Conservation (phyloP, 495 filamentous ascomycete species). For the Hyaloscypha bicolor region DNA sequence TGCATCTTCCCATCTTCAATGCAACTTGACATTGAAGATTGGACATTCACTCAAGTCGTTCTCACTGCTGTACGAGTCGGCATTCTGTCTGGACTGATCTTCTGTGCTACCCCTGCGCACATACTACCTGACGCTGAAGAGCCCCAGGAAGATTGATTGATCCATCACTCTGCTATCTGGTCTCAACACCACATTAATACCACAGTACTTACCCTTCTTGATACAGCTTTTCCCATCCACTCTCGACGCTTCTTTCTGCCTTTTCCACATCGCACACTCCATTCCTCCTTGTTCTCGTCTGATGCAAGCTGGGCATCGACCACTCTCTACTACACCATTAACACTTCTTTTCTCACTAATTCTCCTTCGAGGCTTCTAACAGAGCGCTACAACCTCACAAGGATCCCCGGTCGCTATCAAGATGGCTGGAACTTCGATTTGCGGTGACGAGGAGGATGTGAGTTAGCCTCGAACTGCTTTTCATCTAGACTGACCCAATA, state of each 20-base stretch:
- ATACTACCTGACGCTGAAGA: not conserved
- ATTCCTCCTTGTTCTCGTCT: not conserved
- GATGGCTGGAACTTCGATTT: constrained; percentile 20
- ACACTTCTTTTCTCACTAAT: not conserved
- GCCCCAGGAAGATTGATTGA: not conserved
- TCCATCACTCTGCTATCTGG: constrained; percentile 2
- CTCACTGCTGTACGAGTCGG: not conserved
- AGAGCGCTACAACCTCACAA: not conserved
- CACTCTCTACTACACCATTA: not conserved
- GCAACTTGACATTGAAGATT: not conserved
- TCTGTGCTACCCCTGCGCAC: not conserved
- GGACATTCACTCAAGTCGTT: not conserved
- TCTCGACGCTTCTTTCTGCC: not conserved
- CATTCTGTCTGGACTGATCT: not conserved
- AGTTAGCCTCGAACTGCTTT: not conserved
- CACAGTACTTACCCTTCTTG: not conserved
- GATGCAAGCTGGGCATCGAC: not conserved
- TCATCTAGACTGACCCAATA: constrained; percentile 11
- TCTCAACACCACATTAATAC: not conserved
- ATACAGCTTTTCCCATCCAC: not conserved
- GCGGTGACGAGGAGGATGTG: constrained; percentile 29
- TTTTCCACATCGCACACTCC: not conserved
- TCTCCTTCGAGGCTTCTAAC: not conserved
- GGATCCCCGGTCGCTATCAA: not conserved
- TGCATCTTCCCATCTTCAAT: not conserved